Evolutionary conservation across 495 filamentous ascomycete species (phyloP).

Genomic region (Penicillium nucicola): DNA sequence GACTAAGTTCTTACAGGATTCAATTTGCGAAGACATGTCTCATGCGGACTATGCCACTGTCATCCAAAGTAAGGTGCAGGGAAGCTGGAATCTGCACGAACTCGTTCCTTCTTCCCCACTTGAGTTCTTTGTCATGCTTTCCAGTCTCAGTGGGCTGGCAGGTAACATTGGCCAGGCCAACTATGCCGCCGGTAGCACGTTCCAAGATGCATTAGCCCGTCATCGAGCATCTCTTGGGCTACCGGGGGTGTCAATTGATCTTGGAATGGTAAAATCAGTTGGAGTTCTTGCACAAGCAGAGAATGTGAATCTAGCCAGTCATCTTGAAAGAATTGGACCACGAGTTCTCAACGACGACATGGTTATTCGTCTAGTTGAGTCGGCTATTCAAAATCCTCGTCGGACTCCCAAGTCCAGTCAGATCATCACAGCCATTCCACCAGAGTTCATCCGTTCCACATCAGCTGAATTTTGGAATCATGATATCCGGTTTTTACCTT

Average conservation of each 20-base stretch:
- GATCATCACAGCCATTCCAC: no score
- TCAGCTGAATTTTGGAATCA: no score
- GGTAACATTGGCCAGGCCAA: conserved; percentile 32
- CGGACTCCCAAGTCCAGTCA: neutral
- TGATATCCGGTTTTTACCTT: no score
- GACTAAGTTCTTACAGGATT: conserved; percentile 14
- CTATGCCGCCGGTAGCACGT: conserved; percentile 30
- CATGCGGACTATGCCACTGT: conserved; percentile 28
- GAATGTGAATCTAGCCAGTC: neutral
- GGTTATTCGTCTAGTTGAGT: neutral
- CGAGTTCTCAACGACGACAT: neutral
- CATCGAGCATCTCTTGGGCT: conserved; percentile 25
- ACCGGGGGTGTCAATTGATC: conserved; percentile 22
- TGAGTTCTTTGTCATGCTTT: conserved; percentile 49
- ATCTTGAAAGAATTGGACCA: neutral
- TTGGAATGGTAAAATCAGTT: conserved; percentile 27
- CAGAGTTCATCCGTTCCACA: no score
- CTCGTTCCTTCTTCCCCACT: conserved; percentile 24
- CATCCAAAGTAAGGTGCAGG: conserved; percentile 38
- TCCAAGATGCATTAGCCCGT: conserved; percentile 30
- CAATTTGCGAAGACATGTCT: conserved; percentile 39
- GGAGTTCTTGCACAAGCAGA: conserved; percentile 21
- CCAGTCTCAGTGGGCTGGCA: conserved; percentile 26
- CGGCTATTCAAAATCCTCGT: neutral
- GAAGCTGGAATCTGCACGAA: conserved; percentile 52